Base-by-base conservation (phyloP, 1,139 yeast genomes). In the Taiozyma sp. region DNA sequence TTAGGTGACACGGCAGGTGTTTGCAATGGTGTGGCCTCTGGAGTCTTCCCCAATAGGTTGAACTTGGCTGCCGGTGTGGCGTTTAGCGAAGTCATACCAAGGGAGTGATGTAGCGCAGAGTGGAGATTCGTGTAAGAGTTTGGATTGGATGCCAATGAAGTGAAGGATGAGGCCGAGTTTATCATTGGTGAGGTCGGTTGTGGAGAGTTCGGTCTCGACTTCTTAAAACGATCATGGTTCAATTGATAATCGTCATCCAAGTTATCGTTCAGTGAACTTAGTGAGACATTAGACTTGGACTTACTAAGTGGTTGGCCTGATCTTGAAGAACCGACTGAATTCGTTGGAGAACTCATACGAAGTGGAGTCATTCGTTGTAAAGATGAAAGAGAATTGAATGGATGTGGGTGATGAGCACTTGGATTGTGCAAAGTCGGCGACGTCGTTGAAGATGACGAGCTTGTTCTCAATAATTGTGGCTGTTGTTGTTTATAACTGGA, bases 141-240 rank as follows among this genome's bases (percentile, higher is more conserved):
- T 24, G 55, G 48, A 11, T 50, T 49, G 5, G 59, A 52, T 56
- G 35, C 71, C 58, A 51, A 43, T 9, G 73, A 68, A 2, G 71
- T 60, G 47, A 68, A 65, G 3, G 68, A 48, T n/a, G 44, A 60
- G 55, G 24, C 64, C 55, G 49, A 62, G n/a, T 77, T 75, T 13
- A 77, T 70, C 7, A 80, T 72, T 5, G 89, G 88, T 0, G 88
- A 84, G 42, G 84, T 79, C 19, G 85, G 80, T 13, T 34, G 45
- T 47, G 89, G 91, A n/a, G 91, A 83, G 64, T 81, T 85, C 42
- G 95, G 95, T 56, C 95, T 72, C 46, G 93, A 83, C 60, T 78
- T 80, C 62, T 85, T 85, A 47, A 81, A 70, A 48, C 83, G 73
- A 47, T 71, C 73, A 50, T 62, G 76, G 75, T 64, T 72, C 68